phyloP scores from a whole-genome alignment of 202 grass and related monocot genomes.

The Hordeum pubiflorum region DNA sequence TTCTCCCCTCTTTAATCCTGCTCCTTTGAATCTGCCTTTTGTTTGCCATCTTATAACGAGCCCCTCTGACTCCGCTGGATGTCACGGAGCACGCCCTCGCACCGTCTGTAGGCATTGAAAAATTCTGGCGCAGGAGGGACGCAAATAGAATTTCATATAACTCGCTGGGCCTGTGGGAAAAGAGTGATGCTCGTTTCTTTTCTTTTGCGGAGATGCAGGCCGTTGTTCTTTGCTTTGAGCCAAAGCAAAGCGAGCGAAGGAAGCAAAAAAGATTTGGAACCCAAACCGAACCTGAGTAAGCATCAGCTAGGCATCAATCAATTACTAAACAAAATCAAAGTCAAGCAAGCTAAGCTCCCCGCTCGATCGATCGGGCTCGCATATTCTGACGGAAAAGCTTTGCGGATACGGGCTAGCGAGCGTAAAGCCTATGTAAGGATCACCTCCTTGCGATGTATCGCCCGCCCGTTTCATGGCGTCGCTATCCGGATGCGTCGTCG shows the following conservation, averaged over 20 bases:
- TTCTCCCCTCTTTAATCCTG: constrained; percentile 23
- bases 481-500: background rate
- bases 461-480: background rate
- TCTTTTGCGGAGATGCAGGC: background rate
- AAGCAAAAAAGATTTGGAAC: background rate
- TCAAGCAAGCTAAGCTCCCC: background rate
- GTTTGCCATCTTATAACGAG: background rate
- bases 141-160: accelerated
- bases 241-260: constrained; percentile 43
- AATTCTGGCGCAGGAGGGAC: accelerated
- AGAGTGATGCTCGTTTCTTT: background rate
- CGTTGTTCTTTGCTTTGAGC: constrained; percentile 60
- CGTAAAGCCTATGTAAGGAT: background rate
- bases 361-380: background rate
- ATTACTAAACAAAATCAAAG: too few relatives aligned
- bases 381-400: background rate
- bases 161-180: accelerated
- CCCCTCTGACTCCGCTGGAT: background rate
- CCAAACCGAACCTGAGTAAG: background rate
- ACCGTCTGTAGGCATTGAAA: accelerated
- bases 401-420: background rate
- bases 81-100: background rate
- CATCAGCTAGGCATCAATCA: too few relatives aligned
- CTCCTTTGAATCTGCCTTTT: constrained; percentile 31
- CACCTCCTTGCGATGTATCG: background rate